These are phyloP conservation scores for Polytolypa hystricis DNA, from an alignment of 2,329 filamentous ascomycete genomes.

Conservation along the genomic window DNA sequence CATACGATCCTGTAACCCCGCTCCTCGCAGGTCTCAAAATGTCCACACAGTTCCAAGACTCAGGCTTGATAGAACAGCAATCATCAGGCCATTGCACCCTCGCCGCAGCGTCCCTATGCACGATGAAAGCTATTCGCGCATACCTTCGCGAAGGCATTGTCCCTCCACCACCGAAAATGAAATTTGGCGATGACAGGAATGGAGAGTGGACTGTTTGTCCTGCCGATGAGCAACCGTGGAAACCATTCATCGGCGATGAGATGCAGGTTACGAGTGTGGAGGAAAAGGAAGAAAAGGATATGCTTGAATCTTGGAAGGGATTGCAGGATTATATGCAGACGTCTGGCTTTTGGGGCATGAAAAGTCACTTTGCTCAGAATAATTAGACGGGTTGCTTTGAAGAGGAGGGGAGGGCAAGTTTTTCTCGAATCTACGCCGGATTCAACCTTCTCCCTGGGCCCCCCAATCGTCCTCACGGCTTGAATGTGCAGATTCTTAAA, in stretches of 20 bases:
- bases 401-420: too few species aligned
- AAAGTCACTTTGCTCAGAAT: too few species aligned
- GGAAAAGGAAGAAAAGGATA: not conserved
- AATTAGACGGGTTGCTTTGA: too few species aligned
- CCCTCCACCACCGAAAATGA: slow-evolving; percentile 12
- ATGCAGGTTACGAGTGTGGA: not conserved
- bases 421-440: too few species aligned
- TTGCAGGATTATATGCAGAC: not conserved
- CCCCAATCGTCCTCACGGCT: too few species aligned
- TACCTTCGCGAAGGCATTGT: slow-evolving; percentile 28
- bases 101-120: slow-evolving; percentile 17
- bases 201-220: not conserved
- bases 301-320: not conserved
- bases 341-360: not conserved
- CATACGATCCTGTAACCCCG: slow-evolving; percentile 47
- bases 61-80: not conserved
- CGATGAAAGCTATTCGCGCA: slow-evolving; percentile 14
- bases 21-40: slow-evolving; percentile 17
- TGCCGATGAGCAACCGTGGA: not conserved
- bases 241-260: not conserved
- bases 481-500: too few species aligned
- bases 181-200: not conserved
- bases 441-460: too few species aligned
- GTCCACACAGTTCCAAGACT: not conserved
- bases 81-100: not conserved